Evolutionary conservation across 805 yeast genomes (phyloP).

Genomic region (Grigorovia yakushimaensis): DNA sequence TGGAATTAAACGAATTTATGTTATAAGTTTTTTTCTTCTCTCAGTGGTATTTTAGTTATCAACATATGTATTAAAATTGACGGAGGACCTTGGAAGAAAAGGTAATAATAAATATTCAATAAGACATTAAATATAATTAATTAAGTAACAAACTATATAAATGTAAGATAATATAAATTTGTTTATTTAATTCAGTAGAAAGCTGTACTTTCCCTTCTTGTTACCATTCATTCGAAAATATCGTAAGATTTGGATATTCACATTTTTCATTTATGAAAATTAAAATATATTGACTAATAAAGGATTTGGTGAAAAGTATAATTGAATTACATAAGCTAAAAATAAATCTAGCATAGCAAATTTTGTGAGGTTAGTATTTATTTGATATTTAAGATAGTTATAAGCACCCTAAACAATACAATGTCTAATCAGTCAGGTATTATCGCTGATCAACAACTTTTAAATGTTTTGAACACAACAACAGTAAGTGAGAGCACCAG

Average conservation of each 20-base stretch:
- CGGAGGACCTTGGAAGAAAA: not conserved
- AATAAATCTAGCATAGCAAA: too few relatives aligned
- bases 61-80: not conserved
- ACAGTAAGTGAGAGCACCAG: constrained; percentile 1
- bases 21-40: constrained; percentile 8
- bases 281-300: not conserved
- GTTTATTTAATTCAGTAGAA: too few relatives aligned
- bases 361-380: too few relatives aligned
- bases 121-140: not conserved
- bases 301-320: not conserved
- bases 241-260: not conserved
- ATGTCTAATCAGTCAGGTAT: constrained; percentile 69
- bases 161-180: not conserved
- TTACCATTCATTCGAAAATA: not conserved
- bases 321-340: too few relatives aligned
- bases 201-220: too few relatives aligned
- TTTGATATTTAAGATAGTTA: too few relatives aligned
- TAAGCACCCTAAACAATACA: not conserved
- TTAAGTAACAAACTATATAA: not conserved
- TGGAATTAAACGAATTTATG: constrained; percentile 28
- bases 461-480: constrained; percentile 12
- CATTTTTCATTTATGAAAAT: not conserved
- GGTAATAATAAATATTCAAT: not conserved
- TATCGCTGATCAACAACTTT: constrained; percentile 22
- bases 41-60: too few relatives aligned